Conservation (phyloP, 192 early-diverging fungal species). For the Gigaspora rosea region DNA sequence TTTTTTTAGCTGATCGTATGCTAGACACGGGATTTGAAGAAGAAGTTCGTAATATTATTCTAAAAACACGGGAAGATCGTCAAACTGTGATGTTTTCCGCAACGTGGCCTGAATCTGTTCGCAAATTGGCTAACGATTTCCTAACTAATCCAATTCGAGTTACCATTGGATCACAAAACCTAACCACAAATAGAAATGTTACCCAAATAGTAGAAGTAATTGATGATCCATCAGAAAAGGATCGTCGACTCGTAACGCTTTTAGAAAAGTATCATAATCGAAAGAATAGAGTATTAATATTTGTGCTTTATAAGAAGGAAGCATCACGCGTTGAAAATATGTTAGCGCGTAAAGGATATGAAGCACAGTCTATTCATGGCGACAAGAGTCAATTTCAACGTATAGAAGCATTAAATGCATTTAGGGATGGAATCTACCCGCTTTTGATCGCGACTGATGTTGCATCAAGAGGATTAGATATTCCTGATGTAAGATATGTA, state of each 20-base stretch:
- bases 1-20: constrained; percentile 85
- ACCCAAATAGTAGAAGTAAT: constrained; percentile 90
- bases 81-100: constrained; percentile 97
- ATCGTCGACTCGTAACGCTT: constrained; percentile 71
- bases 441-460: constrained; percentile 95
- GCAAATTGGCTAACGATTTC: constrained; percentile 83
- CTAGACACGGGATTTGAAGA: constrained; percentile 93
- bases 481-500: constrained; percentile 92
- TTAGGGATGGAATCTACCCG: constrained; percentile 79
- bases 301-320: constrained; percentile 97
- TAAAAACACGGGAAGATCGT: constrained; percentile 69
- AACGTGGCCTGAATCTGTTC: constrained; percentile 92
- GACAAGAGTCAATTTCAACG: constrained; percentile 88
- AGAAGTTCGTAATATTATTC: constrained; percentile 84
- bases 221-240: constrained; percentile 73
- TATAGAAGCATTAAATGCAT: constrained; percentile 73
- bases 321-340: constrained; percentile 77
- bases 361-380: constrained; percentile 86
- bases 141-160: constrained; percentile 76
- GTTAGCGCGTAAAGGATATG: constrained; percentile 75
- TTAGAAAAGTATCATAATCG: constrained; percentile 85
- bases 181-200: constrained; percentile 84
- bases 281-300: constrained; percentile 89
- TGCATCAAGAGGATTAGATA: constrained; percentile 85
- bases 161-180: constrained; percentile 85